Evolutionary conservation across 768 basidiomycete genomes (phyloP).

Genomic region (Pulveroboletus sp.): DNA sequence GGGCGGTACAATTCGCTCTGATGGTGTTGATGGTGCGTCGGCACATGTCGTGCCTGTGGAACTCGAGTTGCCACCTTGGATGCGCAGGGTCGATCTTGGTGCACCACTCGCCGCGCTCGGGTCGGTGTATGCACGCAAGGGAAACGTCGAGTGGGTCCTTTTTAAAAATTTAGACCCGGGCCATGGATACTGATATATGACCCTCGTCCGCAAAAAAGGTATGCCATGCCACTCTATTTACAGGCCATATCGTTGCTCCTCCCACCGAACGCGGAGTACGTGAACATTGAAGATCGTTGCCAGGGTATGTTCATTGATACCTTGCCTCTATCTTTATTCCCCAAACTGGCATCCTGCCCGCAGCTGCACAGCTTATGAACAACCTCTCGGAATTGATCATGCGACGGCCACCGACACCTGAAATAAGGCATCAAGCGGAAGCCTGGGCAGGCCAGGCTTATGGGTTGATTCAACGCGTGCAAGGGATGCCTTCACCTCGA

Average conservation of each 20-base stretch:
- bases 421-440: conserved; percentile 45
- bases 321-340: no score
- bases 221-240: conserved; percentile 60
- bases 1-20: background rate
- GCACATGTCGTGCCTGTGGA: conserved; percentile 39
- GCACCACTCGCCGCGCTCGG: conserved; percentile 68
- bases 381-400: conserved; percentile 43
- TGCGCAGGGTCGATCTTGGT: conserved; percentile 52
- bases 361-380: conserved; percentile 47
- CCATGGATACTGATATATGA: background rate
- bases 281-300: conserved; percentile 48
- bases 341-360: background rate
- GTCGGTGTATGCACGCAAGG: conserved; percentile 51
- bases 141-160: conserved; percentile 40
- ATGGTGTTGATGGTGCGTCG: background rate
- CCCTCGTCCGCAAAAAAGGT: conserved; percentile 33
- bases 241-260: conserved; percentile 61
- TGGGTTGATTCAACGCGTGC: conserved; percentile 28
- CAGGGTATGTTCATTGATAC: conserved; percentile 39
- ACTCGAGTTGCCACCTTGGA: conserved; percentile 58
- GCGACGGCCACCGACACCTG: conserved; percentile 34
- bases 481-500: conserved; percentile 13
- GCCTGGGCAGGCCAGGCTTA: conserved; percentile 55
- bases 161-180: background rate
- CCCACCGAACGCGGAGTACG: conserved; percentile 32